Percentiles rank a stretch among this genome's conserved stretches.
Conservation (phyloP, 176 grass and related monocot species). For the Raddia distichophylla region DNA sequence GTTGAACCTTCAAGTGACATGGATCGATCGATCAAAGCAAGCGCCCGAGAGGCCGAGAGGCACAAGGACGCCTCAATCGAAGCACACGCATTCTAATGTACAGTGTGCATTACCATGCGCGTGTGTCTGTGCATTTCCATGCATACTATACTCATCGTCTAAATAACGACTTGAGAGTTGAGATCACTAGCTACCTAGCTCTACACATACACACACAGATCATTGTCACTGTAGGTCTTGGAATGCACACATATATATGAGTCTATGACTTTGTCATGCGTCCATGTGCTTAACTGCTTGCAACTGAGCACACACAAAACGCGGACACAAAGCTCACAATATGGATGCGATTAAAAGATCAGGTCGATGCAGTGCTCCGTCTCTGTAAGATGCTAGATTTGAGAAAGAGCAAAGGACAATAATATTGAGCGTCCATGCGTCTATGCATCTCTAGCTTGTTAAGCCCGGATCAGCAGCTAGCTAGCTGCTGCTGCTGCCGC, state of each 20-base stretch:
- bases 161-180: background rate
- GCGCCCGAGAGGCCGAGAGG: constrained; percentile 30
- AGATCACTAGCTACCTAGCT: background rate
- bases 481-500: background rate
- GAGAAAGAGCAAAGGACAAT: constrained; percentile 46
- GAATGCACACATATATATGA: background rate
- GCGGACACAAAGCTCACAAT: background rate
- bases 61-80: constrained; percentile 18
- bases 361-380: constrained; percentile 27
- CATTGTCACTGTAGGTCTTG: constrained; percentile 18
- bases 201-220: constrained; percentile 36
- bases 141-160: background rate
- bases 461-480: constrained; percentile 43
- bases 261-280: constrained; percentile 21
- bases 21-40: constrained; percentile 26
- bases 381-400: constrained; percentile 45
- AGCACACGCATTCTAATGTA: constrained; percentile 32
- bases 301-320: constrained; percentile 21
- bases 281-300: constrained; percentile 12
- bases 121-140: constrained; percentile 39
- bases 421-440: constrained; percentile 34
- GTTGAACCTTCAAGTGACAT: constrained; percentile 42
- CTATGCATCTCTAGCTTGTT: constrained; percentile 27
- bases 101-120: constrained; percentile 44
- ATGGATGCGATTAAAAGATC: constrained; percentile 12